These are phyloP conservation scores for Xerocomus nothofagi DNA, from an alignment of 1,284 basidiomycete species.

Conservation along the genomic window DNA sequence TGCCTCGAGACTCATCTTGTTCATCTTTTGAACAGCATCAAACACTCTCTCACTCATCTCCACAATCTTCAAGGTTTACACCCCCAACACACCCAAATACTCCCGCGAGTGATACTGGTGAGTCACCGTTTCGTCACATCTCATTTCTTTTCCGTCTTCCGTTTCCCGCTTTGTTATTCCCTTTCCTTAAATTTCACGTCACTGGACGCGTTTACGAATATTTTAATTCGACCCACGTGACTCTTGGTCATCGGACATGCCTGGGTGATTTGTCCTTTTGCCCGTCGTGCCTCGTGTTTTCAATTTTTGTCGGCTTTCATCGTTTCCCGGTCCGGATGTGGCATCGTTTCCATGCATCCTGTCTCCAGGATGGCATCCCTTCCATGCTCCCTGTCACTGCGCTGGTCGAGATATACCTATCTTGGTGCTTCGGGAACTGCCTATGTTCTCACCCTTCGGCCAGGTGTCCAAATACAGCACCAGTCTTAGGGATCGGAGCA, in stretches of 20 bases:
- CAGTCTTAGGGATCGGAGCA: neutral
- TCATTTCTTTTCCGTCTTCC: neutral
- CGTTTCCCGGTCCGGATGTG: neutral
- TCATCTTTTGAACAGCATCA: conserved; percentile 17
- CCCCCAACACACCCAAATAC: conserved; percentile 28
- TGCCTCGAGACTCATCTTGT: conserved; percentile 3
- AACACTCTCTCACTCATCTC: conserved; percentile 13
- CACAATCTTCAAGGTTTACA: conserved; percentile 23
- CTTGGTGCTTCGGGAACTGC: neutral
- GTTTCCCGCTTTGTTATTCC: neutral
- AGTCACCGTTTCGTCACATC: conserved; percentile 12
- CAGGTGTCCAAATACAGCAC: neutral
- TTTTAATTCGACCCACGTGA: neutral
- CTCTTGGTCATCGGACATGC: neutral
- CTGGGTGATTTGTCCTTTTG: neutral
- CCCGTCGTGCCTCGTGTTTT: conserved; percentile 3
- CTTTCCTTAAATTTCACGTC: neutral
- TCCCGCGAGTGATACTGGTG: conserved; percentile 30
- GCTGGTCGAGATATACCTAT: neutral
- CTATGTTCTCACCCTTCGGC: neutral
- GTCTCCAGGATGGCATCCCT: neutral
- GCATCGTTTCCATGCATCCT: conserved; percentile 1
- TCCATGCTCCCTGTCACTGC: neutral
- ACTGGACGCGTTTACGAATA: neutral
- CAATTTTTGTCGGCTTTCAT: neutral